A percentile compares a stretch with the other conserved stretches of the same genome.
Evolutionary conservation across 2,329 filamentous ascomycete species (phyloP).

Genomic region (Zopfia rhizophila): DNA sequence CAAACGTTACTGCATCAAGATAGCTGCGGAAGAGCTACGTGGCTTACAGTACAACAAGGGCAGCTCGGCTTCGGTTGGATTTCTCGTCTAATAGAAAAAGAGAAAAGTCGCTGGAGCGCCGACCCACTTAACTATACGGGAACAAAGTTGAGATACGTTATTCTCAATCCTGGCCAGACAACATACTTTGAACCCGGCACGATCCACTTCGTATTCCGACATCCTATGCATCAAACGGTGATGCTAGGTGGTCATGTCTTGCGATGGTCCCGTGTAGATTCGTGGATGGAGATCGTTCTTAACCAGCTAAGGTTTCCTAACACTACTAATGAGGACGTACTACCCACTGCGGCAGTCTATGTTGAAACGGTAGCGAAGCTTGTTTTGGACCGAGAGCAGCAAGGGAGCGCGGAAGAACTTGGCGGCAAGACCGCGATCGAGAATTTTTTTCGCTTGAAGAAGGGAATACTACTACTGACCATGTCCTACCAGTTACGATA

Average conservation of each 20-base stretch:
- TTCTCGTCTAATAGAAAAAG: conserved; percentile 15
- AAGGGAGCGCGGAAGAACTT: conserved; percentile 16
- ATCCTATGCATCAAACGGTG: conserved; percentile 17
- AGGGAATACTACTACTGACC: conserved; percentile 16
- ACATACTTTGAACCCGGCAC: conserved; percentile 26
- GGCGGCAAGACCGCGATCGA: conserved; percentile 18
- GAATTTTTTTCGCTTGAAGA: conserved; percentile 22
- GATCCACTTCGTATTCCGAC: conserved; percentile 27
- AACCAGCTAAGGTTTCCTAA: conserved; percentile 23
- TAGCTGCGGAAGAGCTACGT: conserved; percentile 25
- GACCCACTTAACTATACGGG: conserved; percentile 15
- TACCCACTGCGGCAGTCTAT: conserved; percentile 17
- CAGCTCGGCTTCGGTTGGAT: conserved; percentile 25
- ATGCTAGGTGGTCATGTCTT: conserved; percentile 24
- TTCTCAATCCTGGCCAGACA: conserved; percentile 23
- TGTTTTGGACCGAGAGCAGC: conserved; percentile 14
- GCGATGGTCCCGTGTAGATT: conserved; percentile 22
- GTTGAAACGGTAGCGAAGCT: conserved; percentile 22
- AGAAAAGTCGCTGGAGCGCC: conserved; percentile 17
- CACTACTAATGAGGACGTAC: conserved; percentile 22
- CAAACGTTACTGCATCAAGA: conserved; percentile 23
- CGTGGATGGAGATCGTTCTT: conserved; percentile 22
- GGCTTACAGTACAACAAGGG: conserved; percentile 23
- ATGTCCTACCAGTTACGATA: background rate
- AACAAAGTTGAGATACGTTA: conserved; percentile 20